phyloP scores from a whole-genome alignment of 2,329 filamentous ascomycete genomes.

The Chaetothyriales sp. region DNA sequence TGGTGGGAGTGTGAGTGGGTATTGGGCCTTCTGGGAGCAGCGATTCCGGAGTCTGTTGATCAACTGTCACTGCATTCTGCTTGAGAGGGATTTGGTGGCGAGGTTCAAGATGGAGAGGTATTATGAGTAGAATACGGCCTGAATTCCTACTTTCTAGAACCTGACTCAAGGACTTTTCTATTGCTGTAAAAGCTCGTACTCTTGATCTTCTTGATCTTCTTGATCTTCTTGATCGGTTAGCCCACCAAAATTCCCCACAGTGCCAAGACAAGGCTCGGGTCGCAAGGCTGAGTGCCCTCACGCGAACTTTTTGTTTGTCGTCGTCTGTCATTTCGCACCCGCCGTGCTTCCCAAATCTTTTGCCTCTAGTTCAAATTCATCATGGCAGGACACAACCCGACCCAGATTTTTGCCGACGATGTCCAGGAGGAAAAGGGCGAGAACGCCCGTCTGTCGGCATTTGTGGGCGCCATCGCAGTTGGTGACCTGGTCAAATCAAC shows the following conservation, averaged over 20 bases:
- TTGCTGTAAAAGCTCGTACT: too few species aligned
- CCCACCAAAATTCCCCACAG: not conserved
- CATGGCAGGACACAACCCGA: slow-evolving; percentile 46
- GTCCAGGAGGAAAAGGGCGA: slow-evolving; percentile 97
- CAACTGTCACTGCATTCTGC: slow-evolving; percentile 60
- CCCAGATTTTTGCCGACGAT: slow-evolving; percentile 95
- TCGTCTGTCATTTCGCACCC: not conserved
- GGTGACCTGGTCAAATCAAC: slow-evolving; percentile 97
- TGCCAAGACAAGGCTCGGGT: not conserved
- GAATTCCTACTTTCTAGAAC: not conserved
- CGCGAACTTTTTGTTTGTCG: not conserved
- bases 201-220: too few species aligned
- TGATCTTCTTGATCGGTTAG: too few species aligned
- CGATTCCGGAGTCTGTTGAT: slow-evolving; percentile 67
- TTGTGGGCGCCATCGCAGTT: slow-evolving; percentile 94
- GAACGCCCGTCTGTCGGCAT: slow-evolving; percentile 96
- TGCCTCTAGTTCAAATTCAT: not conserved
- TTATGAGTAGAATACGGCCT: slow-evolving; percentile 27
- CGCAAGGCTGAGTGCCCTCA: not conserved
- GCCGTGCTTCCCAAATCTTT: not conserved
- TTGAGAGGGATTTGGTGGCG: slow-evolving; percentile 47
- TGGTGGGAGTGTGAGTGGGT: slow-evolving; percentile 31
- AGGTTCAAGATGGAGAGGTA: slow-evolving; percentile 54
- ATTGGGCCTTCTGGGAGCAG: slow-evolving; percentile 67
- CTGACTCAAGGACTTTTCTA: too few species aligned